These are phyloP conservation scores for Blastobotrys capitulatus DNA, from an alignment of 1,139 yeast genomes.

Conservation along the genomic window DNA sequence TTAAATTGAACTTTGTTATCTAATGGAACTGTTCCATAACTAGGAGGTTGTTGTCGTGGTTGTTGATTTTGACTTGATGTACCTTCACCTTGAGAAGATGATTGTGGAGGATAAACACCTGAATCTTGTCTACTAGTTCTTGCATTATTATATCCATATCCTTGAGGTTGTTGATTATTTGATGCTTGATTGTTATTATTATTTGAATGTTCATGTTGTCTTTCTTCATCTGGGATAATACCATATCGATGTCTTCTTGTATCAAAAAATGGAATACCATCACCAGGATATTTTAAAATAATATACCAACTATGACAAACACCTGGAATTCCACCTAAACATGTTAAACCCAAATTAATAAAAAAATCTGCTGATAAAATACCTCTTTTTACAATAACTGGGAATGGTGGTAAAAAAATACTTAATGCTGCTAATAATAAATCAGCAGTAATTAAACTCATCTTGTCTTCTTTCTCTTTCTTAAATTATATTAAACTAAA, in stretches of 20 bases:
- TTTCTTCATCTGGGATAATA: conserved; percentile 19
- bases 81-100: background rate
- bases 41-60: conserved; percentile 17
- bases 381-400: conserved; percentile 66
- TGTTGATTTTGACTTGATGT: background rate
- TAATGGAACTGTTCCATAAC: conserved; percentile 19
- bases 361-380: conserved; percentile 56
- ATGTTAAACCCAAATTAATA: conserved; percentile 52
- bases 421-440: conserved; percentile 54
- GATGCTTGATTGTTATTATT: background rate
- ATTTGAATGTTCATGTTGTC: background rate
- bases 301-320: conserved; percentile 40
- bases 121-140: background rate
- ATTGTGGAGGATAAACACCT: background rate
- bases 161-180: background rate
- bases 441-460: conserved; percentile 30
- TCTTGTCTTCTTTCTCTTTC: background rate
- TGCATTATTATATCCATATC: background rate
- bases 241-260: conserved; percentile 18
- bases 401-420: conserved; percentile 63
- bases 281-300: conserved; percentile 43
- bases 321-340: conserved; percentile 73
- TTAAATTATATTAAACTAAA: background rate
- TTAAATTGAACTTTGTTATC: conserved; percentile 27
- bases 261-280: conserved; percentile 45